phyloP scores from a whole-genome alignment of 208 protist species.

The Trichomonas tenax region DNA sequence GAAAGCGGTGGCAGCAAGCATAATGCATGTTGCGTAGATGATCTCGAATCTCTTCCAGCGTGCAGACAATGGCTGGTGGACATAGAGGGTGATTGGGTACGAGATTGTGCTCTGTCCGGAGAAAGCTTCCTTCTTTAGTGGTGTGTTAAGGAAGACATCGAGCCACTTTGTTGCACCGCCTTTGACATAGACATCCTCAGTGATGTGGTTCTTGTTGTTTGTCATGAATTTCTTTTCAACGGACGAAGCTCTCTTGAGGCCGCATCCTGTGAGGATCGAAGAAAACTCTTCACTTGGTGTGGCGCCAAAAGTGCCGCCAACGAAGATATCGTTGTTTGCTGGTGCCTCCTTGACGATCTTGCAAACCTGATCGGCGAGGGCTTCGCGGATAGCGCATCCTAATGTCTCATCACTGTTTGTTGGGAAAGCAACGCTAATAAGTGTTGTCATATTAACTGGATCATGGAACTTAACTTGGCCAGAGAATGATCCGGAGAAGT shows the following conservation, averaged over 20 bases:
- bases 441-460: not conserved
- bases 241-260: not conserved
- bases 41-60: slow-evolving; percentile 8
- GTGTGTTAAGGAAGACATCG: not conserved
- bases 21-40: not conserved
- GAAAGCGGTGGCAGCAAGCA: not conserved
- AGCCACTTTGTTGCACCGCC: not conserved
- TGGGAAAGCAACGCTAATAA: not conserved
- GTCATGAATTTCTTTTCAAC: not conserved
- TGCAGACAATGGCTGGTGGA: not conserved
- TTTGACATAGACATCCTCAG: not conserved
- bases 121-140: not conserved
- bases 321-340: not conserved
- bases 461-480: not conserved
- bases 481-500: not conserved
- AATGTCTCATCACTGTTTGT: too few species aligned
- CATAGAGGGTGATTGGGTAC: not conserved
- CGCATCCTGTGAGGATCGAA: not conserved
- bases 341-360: not conserved
- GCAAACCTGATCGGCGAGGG: not conserved
- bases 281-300: not conserved
- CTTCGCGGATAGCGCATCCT: not conserved
- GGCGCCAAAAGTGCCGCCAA: not conserved
- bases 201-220: not conserved
- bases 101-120: not conserved